These are phyloP conservation scores for Tetrahymena thermophila DNA, from an alignment of 73 alveolate species.

Conservation along the genomic window DNA sequence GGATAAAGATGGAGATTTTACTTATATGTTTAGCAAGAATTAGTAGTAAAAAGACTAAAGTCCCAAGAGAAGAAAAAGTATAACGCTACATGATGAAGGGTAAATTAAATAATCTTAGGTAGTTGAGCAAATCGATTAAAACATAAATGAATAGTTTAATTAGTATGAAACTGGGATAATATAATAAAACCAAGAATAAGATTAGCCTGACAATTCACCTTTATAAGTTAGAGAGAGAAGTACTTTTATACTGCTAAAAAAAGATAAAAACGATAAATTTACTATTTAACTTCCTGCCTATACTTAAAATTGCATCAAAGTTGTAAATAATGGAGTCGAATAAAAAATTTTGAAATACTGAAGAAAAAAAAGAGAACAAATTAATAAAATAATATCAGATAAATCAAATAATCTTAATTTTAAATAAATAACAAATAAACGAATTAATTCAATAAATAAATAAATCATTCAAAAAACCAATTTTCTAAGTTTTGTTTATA, in stretches of 20 bases:
- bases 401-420: too few species aligned
- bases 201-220: neutral
- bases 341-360: neutral
- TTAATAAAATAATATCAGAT: too few species aligned
- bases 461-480: neutral
- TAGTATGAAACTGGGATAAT: neutral
- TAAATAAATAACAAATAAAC: neutral
- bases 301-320: neutral
- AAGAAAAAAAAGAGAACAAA: too few species aligned
- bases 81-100: neutral
- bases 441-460: too few species aligned
- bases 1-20: neutral
- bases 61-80: neutral
- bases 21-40: neutral
- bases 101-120: neutral
- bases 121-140: neutral
- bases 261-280: neutral
- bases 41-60: neutral
- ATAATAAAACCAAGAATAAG: neutral
- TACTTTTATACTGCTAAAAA: neutral
- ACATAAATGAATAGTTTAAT: too few species aligned
- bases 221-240: neutral
- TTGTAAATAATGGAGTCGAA: neutral
- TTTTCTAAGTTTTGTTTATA: neutral
- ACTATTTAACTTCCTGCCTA: neutral